These are phyloP conservation scores for Paramecium caudatum DNA, from an alignment of 73 alveolate species.

Conservation along the genomic window DNA sequence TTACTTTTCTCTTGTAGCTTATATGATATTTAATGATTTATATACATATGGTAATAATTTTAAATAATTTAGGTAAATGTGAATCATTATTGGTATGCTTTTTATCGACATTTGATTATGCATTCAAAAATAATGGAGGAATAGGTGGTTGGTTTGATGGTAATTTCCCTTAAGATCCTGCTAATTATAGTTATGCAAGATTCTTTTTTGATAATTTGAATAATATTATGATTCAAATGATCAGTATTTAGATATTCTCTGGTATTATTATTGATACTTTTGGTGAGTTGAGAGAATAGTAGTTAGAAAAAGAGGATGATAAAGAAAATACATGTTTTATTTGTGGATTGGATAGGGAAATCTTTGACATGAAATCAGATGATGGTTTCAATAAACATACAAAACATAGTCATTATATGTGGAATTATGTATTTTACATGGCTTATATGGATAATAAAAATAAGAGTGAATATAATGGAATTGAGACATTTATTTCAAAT, in stretches of 20 bases:
- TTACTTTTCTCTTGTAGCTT: slow-evolving; percentile 80
- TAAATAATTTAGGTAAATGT: slow-evolving; percentile 69
- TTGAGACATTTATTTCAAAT: slow-evolving; percentile 92
- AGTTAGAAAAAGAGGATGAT: slow-evolving; percentile 87
- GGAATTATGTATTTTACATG: slow-evolving; percentile 94
- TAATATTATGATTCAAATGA: slow-evolving; percentile 70
- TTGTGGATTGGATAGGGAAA: slow-evolving; percentile 94
- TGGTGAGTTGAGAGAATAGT: slow-evolving; percentile 92
- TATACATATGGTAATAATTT: slow-evolving; percentile 28
- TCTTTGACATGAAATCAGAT: slow-evolving; percentile 86
- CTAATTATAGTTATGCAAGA: slow-evolving; percentile 70
- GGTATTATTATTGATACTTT: slow-evolving; percentile 96
- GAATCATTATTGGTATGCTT: slow-evolving; percentile 80
- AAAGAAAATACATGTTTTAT: slow-evolving; percentile 95
- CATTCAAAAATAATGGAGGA: slow-evolving; percentile 89
- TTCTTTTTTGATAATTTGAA: slow-evolving; percentile 73
- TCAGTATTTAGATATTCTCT: slow-evolving; percentile 73
- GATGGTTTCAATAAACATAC: slow-evolving; percentile 88
- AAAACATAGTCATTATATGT: slow-evolving; percentile 87
- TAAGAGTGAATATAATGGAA: slow-evolving; percentile 93
- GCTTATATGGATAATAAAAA: slow-evolving; percentile 90
- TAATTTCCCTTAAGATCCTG: slow-evolving; percentile 39
- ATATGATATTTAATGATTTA: slow-evolving; percentile 73
- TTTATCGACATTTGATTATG: slow-evolving; percentile 81
- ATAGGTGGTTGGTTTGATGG: slow-evolving; percentile 81